phyloP scores from a whole-genome alignment of 306 rosid genomes.

The Vicia faba region DNA sequence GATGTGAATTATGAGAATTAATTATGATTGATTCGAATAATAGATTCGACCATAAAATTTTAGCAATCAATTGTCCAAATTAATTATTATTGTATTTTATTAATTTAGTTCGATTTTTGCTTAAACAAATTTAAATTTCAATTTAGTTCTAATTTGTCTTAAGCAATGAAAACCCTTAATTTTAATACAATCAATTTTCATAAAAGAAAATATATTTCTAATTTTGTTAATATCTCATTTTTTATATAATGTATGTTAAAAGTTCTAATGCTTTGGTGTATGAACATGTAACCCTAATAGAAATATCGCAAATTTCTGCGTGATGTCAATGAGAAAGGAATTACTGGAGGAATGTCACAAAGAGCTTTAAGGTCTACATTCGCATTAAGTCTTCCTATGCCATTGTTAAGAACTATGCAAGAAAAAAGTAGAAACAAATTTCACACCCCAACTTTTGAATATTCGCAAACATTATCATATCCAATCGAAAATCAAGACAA shows the following conservation, averaged over 20 bases:
- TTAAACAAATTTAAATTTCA: too few species aligned
- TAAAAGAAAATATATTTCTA: too few species aligned
- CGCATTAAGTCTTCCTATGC: constrained; percentile 40
- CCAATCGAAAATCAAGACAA: background rate
- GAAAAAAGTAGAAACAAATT: background rate
- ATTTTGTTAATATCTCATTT: background rate
- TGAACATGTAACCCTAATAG: constrained; percentile 32
- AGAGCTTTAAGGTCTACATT: constrained; percentile 50
- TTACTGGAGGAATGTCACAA: constrained; percentile 33
- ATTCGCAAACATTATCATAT: background rate
- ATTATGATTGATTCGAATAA: too few species aligned
- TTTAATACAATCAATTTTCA: too few species aligned
- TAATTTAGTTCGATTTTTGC: too few species aligned
- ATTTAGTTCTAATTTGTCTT: too few species aligned
- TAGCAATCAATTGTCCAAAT: too few species aligned
- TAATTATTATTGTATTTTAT: too few species aligned
- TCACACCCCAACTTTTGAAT: background rate
- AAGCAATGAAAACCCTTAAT: too few species aligned
- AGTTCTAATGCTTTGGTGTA: background rate
- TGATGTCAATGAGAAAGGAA: constrained; percentile 46
- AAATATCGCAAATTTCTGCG: constrained; percentile 60
- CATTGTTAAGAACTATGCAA: constrained; percentile 14
- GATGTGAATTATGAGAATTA: too few species aligned
- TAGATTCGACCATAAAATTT: too few species aligned
- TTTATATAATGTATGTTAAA: background rate